Evolutionary conservation across 2,329 filamentous ascomycete species (phyloP), one percentile per base, ranked within the genome.

Genomic region (Xylariales sp.): DNA sequence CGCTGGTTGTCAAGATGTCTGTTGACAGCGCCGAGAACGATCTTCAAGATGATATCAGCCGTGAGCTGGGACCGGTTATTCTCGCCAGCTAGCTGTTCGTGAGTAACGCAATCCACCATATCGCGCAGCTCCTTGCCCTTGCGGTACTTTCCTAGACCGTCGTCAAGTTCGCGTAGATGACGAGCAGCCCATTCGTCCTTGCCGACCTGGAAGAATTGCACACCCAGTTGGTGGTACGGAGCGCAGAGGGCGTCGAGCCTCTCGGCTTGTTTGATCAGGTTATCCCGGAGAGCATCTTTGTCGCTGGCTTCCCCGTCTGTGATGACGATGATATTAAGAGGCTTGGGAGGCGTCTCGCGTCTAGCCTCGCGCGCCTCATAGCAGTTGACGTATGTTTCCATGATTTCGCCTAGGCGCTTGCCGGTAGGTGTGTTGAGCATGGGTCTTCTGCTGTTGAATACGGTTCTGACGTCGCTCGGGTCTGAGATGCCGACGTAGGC

Each of bases 191-290:
- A 82, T 0, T 81, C 76, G 73, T 97, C 93, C 57, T 87, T 85
- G 64, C 96, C 95, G 52, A 98, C 92, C 80, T 97, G 95, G 83
- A 98, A 97, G 83, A 98, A 98, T 79, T 98, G 95, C 64, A 98
- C 89, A 41, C 95, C 95, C 8, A 97, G 84, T 81, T 98, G 96
- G 84, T 92, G 92, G 0, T 90, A 85, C 3, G 91, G 89, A 0
- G 93, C 93, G 8, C 90, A 85, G 7, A 91, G 78, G 59, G 80
- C 80, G 75, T 96, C 91, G 39, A 98, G 86, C 75, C 88, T 89
- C 78, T 85, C 85, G 0, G 94, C 95, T 0, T 87, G 84, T 3
- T 81, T 78, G 48, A 93, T 82, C 55, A 98, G 89, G 32, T 90
- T 57, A 14, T 60, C 8, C 12, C 50, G 84, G 7, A 83, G 84